Evolutionary conservation across 1,139 yeast genomes (phyloP), one percentile per base, ranked within the genome.

Genomic region (Martiniozyma asiatica): DNA sequence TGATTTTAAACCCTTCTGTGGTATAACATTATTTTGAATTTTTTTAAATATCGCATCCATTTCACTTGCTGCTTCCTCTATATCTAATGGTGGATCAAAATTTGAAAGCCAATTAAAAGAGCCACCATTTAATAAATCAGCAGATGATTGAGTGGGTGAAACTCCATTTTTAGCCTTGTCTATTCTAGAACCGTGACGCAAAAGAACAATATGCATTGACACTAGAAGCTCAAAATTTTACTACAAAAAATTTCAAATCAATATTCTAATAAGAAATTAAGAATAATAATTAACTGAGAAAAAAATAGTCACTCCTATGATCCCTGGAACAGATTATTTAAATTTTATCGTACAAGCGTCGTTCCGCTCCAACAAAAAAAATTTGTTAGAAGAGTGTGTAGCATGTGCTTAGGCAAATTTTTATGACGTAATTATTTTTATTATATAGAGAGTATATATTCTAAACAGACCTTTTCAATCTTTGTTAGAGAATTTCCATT

Each of bases 401-500:
- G n/a, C n/a, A n/a, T n/a, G n/a, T n/a, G n/a, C n/a, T n/a, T n/a
- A n/a, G n/a, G n/a, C n/a, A n/a, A n/a, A n/a, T n/a, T n/a, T n/a
- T n/a, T n/a, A n/a, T n/a, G n/a, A n/a, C n/a, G n/a, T n/a, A n/a
- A n/a, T n/a, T n/a, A n/a, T n/a, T n/a, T n/a, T n/a, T n/a, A n/a
- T n/a, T n/a, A n/a, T n/a, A n/a, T n/a, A n/a, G n/a, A n/a, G n/a
- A n/a, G n/a, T n/a, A n/a, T n/a, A n/a, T n/a, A n/a, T n/a, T n/a
- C n/a, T n/a, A n/a, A n/a, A n/a, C n/a, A n/a, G n/a, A n/a, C n/a
- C n/a, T n/a, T n/a, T n/a, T n/a, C n/a, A n/a, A n/a, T n/a, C n/a
- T n/a, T n/a, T n/a, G n/a, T n/a, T n/a, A n/a, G n/a, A n/a, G n/a
- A 57, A 68, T 27, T 51, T 56, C 79, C 79, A 72, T 27, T 55